Evolutionary conservation across 2,329 filamentous ascomycete species (phyloP), one percentile per base, ranked within the genome.

Genomic region (Microthyrium microscopicum): DNA sequence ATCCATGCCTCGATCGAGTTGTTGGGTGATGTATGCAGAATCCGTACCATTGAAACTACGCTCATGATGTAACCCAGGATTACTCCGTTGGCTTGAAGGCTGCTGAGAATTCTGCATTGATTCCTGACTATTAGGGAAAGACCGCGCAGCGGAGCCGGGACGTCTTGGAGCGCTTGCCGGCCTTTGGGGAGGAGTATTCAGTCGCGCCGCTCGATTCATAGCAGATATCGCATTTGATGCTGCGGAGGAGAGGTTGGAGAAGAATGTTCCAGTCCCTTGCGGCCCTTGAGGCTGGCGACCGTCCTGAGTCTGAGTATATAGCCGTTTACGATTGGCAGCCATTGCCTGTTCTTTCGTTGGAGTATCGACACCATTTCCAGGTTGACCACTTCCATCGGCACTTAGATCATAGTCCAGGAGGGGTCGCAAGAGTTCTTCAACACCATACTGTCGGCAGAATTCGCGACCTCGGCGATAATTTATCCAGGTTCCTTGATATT

Each of bases 401-500:
- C 72, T 74, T 61, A 84, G 79, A 48, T 87, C 80, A 52, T 87
- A 83, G 19, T 78, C 82, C 34, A 89, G 57, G 4, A 89, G 64
- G 12, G 79, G 78, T 16, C 72, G 68, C 30, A 89, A 58, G 4
- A 82, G 47, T 41, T 87, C 80, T 52, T 87, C 79, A 20, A 89
- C 81, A 37, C 70, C 68, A 46, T 76, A 76, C 48, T 74, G 69
- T 26, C 79, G 74, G 55, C 89, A 95, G 46, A 98, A 87, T 49
- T 94, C 83, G 29, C 91, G 68, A 2, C 87, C 89, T 40, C 87
- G 74, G 31, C 87, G 79, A 49, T 92, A 95, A 49, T 79, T 82
- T 49, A 98, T 92, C 89, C 89, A 98, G 3, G 89, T 98, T 35
- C 89, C 89, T 61, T 98, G 89, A 49, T 98, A 98, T 61, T 95